These are phyloP conservation scores for carrot (Daucus carota) DNA, from an alignment of 129 eudicot genomes.

Conservation along the genomic window DNA sequence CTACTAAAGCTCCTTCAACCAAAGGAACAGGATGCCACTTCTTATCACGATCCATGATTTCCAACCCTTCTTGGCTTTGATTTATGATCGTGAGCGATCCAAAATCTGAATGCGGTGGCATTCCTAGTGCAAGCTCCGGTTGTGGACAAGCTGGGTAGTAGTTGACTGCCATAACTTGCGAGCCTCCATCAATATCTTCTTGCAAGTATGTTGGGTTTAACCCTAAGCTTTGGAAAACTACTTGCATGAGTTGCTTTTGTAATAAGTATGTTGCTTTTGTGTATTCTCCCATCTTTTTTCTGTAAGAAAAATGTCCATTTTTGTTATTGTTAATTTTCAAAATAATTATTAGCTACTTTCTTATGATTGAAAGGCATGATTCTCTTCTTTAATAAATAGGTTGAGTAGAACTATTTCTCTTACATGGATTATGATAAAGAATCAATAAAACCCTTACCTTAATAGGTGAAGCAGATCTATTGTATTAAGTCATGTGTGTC, in stretches of 20 bases:
- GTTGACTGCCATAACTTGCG: slow-evolving; percentile 68
- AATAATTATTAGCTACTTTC: background rate
- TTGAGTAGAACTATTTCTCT: background rate
- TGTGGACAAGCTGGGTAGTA: slow-evolving; percentile 68
- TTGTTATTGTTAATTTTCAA: background rate
- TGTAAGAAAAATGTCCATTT: slow-evolving; percentile 10
- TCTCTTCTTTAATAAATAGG: background rate
- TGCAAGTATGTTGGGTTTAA: slow-evolving; percentile 39
- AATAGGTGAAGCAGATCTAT: background rate
- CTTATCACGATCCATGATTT: slow-evolving; percentile 40
- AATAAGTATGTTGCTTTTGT: slow-evolving; percentile 38
- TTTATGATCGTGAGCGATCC: slow-evolving; percentile 49
- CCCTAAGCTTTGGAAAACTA: slow-evolving; percentile 53
- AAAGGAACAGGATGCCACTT: slow-evolving; percentile 56
- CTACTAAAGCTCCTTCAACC: slow-evolving; percentile 38
- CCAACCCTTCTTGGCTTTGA: slow-evolving; percentile 50
- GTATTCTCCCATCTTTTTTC: slow-evolving; percentile 64
- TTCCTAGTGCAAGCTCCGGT: slow-evolving; percentile 59
- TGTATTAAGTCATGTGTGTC: background rate
- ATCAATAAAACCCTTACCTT: background rate
- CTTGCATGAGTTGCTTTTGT: slow-evolving; percentile 37
- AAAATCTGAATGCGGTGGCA: slow-evolving; percentile 66
- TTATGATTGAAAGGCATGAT: background rate
- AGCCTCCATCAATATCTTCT: slow-evolving; percentile 42
- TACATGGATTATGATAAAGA: background rate